These are phyloP conservation scores for Daedaleopsis sinensis DNA, from an alignment of 768 basidiomycete genomes.

Conservation along the genomic window DNA sequence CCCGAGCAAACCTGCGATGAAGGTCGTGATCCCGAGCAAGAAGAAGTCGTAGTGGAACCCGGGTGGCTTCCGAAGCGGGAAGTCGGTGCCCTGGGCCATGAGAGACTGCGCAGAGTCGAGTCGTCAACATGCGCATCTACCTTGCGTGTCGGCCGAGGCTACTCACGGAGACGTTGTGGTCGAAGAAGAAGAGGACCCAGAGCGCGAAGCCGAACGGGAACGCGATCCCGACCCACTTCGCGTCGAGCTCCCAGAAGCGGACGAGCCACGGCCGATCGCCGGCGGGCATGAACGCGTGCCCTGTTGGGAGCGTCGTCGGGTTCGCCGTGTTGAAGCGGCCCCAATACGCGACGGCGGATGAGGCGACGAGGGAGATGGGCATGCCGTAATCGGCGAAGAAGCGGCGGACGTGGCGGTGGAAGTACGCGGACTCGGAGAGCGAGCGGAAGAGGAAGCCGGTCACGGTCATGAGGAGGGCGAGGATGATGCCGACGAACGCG, in stretches of 20 bases:
- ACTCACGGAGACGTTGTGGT: slow-evolving; percentile 89
- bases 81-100: slow-evolving; percentile 89
- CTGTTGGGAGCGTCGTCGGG: slow-evolving; percentile 69
- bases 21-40: slow-evolving; percentile 86
- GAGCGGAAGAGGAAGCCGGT: slow-evolving; percentile 74
- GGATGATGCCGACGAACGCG: slow-evolving; percentile 64
- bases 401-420: slow-evolving; percentile 73
- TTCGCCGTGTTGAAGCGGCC: slow-evolving; percentile 67
- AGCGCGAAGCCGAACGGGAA: slow-evolving; percentile 88
- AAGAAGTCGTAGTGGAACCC: slow-evolving; percentile 91
- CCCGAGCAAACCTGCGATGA: slow-evolving; percentile 85
- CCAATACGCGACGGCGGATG: slow-evolving; percentile 86
- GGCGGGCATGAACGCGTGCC: slow-evolving; percentile 69
- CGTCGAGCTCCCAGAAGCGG: slow-evolving; percentile 84
- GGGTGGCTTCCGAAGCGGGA: slow-evolving; percentile 88
- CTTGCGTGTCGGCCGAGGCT: background rate
- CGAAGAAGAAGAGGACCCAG: slow-evolving; percentile 94
- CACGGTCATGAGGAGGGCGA: slow-evolving; percentile 78
- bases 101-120: slow-evolving; percentile 56
- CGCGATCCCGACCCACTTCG: slow-evolving; percentile 88
- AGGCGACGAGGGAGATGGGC: slow-evolving; percentile 80
- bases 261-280: slow-evolving; percentile 82
- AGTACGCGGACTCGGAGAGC: slow-evolving; percentile 62
- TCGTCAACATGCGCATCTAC: background rate
- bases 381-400: slow-evolving; percentile 90